Evolutionary conservation across 2,329 filamentous ascomycete genomes (phyloP), one percentile per base, ranked within the genome.

Genomic region (Epichloe uncinata): DNA sequence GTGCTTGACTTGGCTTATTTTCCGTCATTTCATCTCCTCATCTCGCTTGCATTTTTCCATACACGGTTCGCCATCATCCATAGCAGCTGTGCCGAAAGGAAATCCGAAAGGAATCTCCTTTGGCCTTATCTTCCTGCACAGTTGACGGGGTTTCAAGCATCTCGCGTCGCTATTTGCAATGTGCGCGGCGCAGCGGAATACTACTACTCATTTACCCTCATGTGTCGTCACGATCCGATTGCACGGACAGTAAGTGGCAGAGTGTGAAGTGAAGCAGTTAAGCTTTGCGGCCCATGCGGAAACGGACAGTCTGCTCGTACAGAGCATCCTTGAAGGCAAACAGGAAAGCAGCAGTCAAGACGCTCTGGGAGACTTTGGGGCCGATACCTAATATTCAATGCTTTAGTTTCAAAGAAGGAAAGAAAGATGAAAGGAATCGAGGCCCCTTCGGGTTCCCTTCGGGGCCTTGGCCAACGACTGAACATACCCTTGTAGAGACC

Each of bases 271-370:
- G 8, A 30, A 11, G 8, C 30, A 30, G 2, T 4, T 30, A 30
- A 36, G 49, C 35, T 40, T 47, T 49, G 60, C 66, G 69, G 48
- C 67, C 63, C 42, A 69, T 65, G 48, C 87, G 75, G 34, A 88
- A 77, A 59, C 74, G 78, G 47, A 91, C 70, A 0, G 82, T 90
- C 67, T 85, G 81, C 60, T 88, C 86, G 65, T 97, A 98, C 5
- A 98, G 77, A 6, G 88, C 87, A 64, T 98, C 93, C 75, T 98
- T 98, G 73, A 98, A 96, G 2, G 90, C 93, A 65, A 98, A 98
- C 52, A 98, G 73, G 69, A 97, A 89, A 3, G 93, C 93, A 5
- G 93, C 93, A 4, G 93, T 98, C 54, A 98, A 78, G 43, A 97
- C 93, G 63, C 90, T 96, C 71, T 98, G 93, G 18, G 89, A 90